phyloP scores from a whole-genome alignment of 176 grass and related monocot genomes.

The Tillandsia leiboldiana region DNA sequence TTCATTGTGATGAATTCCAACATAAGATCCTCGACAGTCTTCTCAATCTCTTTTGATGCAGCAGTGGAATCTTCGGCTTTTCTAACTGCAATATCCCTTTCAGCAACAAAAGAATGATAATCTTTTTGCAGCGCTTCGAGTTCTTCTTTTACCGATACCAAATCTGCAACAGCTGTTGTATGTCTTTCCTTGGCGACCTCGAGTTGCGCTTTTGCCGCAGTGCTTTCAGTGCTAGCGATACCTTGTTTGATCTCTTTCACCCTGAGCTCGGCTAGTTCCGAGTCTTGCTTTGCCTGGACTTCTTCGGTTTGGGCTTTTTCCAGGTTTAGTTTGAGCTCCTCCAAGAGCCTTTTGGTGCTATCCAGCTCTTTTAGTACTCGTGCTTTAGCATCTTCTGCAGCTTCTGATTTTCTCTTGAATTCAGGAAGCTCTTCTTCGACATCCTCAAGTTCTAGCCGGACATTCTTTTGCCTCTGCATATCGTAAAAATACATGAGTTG shows the following conservation, averaged over 20 bases:
- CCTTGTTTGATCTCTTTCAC: conserved; percentile 59
- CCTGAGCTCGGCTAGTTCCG: conserved; percentile 43
- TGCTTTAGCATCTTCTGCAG: conserved; percentile 33
- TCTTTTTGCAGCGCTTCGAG: conserved; percentile 46
- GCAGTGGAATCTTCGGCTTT: conserved; percentile 33
- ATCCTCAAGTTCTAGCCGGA: conserved; percentile 50
- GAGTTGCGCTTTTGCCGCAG: conserved; percentile 48
- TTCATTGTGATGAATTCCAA: conserved; percentile 45
- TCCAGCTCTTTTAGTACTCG: conserved; percentile 33
- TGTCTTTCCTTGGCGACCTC: conserved; percentile 44
- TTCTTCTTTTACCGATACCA: conserved; percentile 54
- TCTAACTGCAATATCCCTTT: conserved; percentile 30
- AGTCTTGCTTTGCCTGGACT: conserved; percentile 57
- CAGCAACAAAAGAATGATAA: conserved; percentile 36
- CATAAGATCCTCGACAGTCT: conserved; percentile 44
- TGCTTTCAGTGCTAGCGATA: conserved; percentile 35
- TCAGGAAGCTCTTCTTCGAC: conserved; percentile 28
- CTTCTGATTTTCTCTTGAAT: conserved; percentile 39
- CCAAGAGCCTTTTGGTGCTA: conserved; percentile 34
- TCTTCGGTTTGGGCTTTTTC: conserved; percentile 52
- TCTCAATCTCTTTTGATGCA: conserved; percentile 45
- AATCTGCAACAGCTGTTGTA: conserved; percentile 33
- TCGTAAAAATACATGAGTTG: not conserved
- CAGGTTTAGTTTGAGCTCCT: conserved; percentile 53
- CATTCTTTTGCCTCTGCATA: conserved; percentile 44